Conservation (phyloP, 805 yeast species). For the Kregervanrija delftensis region DNA sequence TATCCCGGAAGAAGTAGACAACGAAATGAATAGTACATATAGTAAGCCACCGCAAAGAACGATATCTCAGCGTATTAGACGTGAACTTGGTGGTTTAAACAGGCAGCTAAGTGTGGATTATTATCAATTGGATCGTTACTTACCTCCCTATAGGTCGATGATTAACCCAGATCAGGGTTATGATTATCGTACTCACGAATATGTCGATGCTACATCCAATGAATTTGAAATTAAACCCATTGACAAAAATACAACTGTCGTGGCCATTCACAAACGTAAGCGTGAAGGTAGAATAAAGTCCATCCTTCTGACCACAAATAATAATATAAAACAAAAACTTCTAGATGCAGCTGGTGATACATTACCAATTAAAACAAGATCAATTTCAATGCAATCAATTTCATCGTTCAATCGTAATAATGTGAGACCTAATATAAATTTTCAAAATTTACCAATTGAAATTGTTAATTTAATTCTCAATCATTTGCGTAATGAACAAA, state of each 20-base stretch:
- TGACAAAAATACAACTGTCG: constrained; percentile 1
- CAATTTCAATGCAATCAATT: constrained; percentile 9
- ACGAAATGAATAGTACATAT: background rate
- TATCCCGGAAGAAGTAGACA: background rate
- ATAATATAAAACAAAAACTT: constrained; percentile 21
- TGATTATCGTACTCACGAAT: constrained; percentile 42
- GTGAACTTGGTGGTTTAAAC: constrained; percentile 3
- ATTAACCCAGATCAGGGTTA: constrained; percentile 41
- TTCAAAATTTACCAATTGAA: constrained; percentile 35
- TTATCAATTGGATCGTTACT: constrained; percentile 23
- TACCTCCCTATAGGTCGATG: constrained; percentile 49
- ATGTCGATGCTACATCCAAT: constrained; percentile 22
- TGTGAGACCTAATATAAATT: background rate
- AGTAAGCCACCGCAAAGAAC: too few relatives aligned
- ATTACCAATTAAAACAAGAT: constrained; percentile 29
- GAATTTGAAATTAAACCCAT: constrained; percentile 4
- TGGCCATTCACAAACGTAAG: constrained; percentile 4
- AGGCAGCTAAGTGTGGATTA: constrained; percentile 7
- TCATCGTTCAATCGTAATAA: background rate
- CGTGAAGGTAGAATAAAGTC: constrained; percentile 18
- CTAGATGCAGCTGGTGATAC: constrained; percentile 38
- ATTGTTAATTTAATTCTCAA: constrained; percentile 32
- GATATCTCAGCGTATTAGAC: too few relatives aligned
- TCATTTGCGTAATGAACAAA: constrained; percentile 30
- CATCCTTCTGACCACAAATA: constrained; percentile 32